Evolutionary conservation across 805 yeast species (phyloP), one percentile per base, ranked within the genome.

Genomic region (Helenozyma baotianmanensis): DNA sequence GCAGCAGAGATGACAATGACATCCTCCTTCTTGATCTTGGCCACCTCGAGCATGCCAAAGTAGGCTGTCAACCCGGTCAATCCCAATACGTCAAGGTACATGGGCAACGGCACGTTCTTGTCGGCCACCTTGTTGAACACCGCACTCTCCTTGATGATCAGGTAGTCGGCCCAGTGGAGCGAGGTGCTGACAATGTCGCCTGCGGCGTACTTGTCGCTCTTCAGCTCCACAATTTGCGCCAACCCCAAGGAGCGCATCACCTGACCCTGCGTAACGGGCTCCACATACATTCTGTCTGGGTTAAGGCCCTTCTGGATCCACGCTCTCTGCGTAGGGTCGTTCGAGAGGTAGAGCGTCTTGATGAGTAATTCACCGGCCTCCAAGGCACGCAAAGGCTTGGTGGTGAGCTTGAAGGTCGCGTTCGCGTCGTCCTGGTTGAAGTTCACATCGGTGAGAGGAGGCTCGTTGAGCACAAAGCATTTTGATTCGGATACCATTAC

Each of bases 11-110:
- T 60, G 24, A 78, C 56, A 44, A 74, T 62, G 7, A 65, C 60
- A 44, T 76, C 74, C 16, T 62, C 63, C n/a, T 56, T 50, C 38
- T 49, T 42, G 36, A 76, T 51, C 27, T 64, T 54, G 14, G 76
- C 78, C 37, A 75, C 65, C 25, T 68, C 66, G 38, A 50, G 56
- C 30, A 77, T 62, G 11, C 78, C 77, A 39, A 70, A 58, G 56
- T 75, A 78, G 1, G 85, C 82, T 15, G 85, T 78, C 38, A 78
- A 43, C 0, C 80, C 72, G 9, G 83, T 76, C 39, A 71, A 40
- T 24, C 85, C 86, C 14, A 75, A 51, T 3, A 68, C 58, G 22
- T 72, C 68, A 25, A 76, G 40, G 45, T 64, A 73, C 49, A 68
- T 54, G 35, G 64, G 55, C 30, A 73, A 50, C 16, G 72, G 69